These are phyloP conservation scores for Amaranthus cruentus DNA, from an alignment of 148 eudicot species.

Conservation along the genomic window DNA sequence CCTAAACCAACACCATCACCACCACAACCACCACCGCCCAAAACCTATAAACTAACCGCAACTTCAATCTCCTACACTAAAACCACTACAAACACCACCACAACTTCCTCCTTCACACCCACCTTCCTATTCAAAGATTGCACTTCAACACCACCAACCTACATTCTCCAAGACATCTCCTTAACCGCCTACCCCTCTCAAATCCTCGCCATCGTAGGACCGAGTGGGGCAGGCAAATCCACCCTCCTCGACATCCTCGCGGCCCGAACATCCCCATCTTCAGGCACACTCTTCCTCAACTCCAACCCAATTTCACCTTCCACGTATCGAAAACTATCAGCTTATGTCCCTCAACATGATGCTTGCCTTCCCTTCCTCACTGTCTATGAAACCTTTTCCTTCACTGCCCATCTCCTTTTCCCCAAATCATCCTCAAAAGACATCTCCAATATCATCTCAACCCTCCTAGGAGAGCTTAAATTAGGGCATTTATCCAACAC, in stretches of 20 bases:
- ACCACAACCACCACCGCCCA: constrained; percentile 31
- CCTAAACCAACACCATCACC: constrained; percentile 15
- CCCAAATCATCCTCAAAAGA: constrained; percentile 27
- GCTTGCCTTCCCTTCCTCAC: constrained; percentile 61
- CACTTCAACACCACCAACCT: constrained; percentile 41
- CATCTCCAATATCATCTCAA: constrained; percentile 28
- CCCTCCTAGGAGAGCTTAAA: constrained; percentile 51
- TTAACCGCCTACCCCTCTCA: constrained; percentile 70
- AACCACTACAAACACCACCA: constrained; percentile 32
- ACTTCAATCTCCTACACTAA: constrained; percentile 71
- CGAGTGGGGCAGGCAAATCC: constrained; percentile 91
- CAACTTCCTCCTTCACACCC: constrained; percentile 19
- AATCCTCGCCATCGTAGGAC: constrained; percentile 86
- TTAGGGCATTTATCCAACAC: constrained; percentile 52
- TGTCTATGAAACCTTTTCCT: constrained; percentile 68
- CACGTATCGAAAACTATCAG: constrained; percentile 54
- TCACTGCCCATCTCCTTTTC: constrained; percentile 57
- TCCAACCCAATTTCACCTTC: constrained; percentile 51
- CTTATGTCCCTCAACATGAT: constrained; percentile 91
- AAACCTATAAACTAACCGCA: constrained; percentile 62
- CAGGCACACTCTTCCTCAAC: constrained; percentile 63
- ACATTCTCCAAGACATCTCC: constrained; percentile 66
- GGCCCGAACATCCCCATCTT: constrained; percentile 48
- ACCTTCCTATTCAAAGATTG: constrained; percentile 47
- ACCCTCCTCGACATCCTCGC: constrained; percentile 82